Conservation (phyloP, 306 rosid species). For the Quercus glauca region DNA sequence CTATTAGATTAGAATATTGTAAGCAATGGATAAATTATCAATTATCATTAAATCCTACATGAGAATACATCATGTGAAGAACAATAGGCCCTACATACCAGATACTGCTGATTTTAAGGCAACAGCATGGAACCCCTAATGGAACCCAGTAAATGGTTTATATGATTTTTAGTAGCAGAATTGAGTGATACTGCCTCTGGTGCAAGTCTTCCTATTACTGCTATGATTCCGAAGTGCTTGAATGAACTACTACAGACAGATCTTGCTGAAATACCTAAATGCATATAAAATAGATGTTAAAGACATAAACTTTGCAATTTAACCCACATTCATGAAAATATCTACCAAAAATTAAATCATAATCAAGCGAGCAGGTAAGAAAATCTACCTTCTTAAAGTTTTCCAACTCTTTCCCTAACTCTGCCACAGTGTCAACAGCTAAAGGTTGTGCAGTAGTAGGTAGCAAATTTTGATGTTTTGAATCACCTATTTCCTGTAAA, state of each 20-base stretch:
- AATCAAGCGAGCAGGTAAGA: neutral
- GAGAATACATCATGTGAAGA: neutral
- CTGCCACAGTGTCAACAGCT: constrained; percentile 11
- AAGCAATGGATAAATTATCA: neutral
- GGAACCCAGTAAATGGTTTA: neutral
- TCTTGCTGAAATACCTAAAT: constrained; percentile 22
- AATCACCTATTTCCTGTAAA: constrained; percentile 21
- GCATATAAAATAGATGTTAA: neutral
- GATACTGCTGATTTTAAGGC: neutral
- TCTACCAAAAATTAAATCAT: neutral
- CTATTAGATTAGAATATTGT: neutral
- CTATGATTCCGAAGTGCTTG: constrained; percentile 9
- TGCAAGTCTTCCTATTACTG: neutral
- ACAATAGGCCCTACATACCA: neutral
- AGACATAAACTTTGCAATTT: neutral
- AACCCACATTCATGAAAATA: neutral
- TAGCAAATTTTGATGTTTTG: constrained; percentile 5
- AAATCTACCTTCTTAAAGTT: constrained; percentile 23
- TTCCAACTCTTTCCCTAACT: constrained; percentile 24
- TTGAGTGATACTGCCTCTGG: neutral
- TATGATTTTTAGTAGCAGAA: neutral
- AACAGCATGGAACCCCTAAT: neutral
- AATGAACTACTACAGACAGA: constrained; percentile 7
- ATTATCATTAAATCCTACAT: neutral
- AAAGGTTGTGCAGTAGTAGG: constrained; percentile 8